Evolutionary conservation across 352 stramenopile species (phyloP).

Genomic region (Phytophthora rubi): DNA sequence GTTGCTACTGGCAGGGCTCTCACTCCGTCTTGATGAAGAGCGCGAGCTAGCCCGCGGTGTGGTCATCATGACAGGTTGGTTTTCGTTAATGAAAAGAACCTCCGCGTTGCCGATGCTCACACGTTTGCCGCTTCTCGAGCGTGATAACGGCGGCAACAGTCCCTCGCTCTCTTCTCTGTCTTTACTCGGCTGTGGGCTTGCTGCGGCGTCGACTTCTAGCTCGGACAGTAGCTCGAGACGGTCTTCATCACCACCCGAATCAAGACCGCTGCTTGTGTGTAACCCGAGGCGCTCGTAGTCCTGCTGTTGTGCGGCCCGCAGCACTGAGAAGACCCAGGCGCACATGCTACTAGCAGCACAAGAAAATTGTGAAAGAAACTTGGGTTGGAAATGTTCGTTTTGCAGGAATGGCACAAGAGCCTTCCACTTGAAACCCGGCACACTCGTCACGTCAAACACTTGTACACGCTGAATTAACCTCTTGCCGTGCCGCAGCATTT

Average conservation of each 20-base stretch:
- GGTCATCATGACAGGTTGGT: conserved; percentile 48
- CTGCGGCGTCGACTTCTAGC: conserved; percentile 60
- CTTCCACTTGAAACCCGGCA: conserved; percentile 78
- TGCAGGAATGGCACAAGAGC: conserved; percentile 72
- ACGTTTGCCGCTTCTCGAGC: conserved; percentile 49
- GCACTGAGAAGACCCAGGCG: conserved; percentile 65
- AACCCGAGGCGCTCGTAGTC: conserved; percentile 37
- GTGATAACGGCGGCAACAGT: conserved; percentile 18
- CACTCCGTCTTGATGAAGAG: conserved; percentile 19
- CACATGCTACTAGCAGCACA: conserved; percentile 59
- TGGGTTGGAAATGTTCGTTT: conserved; percentile 77
- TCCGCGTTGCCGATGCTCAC: conserved; percentile 72
- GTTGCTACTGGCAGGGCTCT: conserved; percentile 13
- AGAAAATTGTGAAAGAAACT: conserved; percentile 62
- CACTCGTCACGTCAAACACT: conserved; percentile 41
- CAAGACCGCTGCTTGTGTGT: conserved; percentile 14
- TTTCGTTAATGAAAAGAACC: conserved; percentile 79
- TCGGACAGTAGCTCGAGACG: conserved; percentile 58
- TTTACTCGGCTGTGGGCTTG: conserved; percentile 21
- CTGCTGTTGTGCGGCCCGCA: conserved; percentile 47
- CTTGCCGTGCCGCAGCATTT: conserved; percentile 62
- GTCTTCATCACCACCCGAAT: conserved; percentile 47
- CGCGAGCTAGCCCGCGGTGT: conserved; percentile 24
- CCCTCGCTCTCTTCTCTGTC: conserved; percentile 15
- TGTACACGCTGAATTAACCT: conserved; percentile 59